These are phyloP conservation scores for Penicillium nordicum DNA, from an alignment of 2,329 filamentous ascomycete species.

Conservation along the genomic window DNA sequence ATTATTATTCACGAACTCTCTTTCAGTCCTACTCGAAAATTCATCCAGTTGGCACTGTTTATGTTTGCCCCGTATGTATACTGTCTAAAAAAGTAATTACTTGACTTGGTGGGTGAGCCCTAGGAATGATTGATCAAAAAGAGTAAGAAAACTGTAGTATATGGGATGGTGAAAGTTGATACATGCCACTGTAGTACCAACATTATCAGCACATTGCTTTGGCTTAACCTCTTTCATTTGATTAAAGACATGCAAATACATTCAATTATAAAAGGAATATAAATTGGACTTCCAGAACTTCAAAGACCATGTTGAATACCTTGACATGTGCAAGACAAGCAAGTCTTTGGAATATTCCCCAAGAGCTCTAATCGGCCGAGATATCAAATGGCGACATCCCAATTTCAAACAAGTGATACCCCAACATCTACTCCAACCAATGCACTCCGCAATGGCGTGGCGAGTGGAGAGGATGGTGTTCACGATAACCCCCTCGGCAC, in stretches of 20 bases:
- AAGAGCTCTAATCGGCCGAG: neutral
- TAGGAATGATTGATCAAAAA: neutral
- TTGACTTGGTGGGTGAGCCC: neutral
- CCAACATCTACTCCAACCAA: neutral
- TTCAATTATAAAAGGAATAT: neutral
- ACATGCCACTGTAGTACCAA: no score
- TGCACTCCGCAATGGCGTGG: conserved; percentile 16
- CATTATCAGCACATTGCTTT: no score
- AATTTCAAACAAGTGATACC: neutral
- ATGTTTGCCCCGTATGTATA: neutral
- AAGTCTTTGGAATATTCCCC: neutral
- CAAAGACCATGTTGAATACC: no score
- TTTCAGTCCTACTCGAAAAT: neutral
- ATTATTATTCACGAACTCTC: neutral
- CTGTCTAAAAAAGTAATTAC: neutral
- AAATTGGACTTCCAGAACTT: neutral
- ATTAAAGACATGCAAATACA: neutral
- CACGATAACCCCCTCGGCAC: conserved; percentile 14
- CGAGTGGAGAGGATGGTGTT: conserved; percentile 17
- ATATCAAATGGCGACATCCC: neutral
- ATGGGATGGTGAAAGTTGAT: neutral
- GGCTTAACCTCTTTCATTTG: neutral
- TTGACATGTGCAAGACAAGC: neutral
- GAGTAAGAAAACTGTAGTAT: neutral
- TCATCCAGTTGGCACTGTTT: neutral